A percentile compares a stretch with the other conserved stretches of the same genome.
Evolutionary conservation across 352 stramenopile genomes (phyloP).

Genomic region (Pythium guiyangense): DNA sequence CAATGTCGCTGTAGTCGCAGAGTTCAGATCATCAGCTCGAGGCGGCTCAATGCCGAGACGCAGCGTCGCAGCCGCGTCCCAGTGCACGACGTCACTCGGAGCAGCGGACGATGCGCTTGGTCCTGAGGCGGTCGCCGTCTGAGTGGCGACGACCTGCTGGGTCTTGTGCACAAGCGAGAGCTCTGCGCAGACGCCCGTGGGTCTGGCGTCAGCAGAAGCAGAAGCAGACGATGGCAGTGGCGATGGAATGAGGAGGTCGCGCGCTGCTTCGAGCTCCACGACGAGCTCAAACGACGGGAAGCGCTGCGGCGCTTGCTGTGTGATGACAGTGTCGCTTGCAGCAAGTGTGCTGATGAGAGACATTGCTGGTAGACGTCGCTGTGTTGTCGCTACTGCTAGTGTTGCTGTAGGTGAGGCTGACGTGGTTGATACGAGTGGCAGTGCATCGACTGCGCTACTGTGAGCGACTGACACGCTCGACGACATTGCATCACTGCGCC

Average conservation of each 20-base stretch:
- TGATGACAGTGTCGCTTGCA: not conserved
- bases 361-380: not conserved
- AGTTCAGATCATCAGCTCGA: no score
- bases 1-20: not conserved
- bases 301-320: not conserved
- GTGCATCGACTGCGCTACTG: no score
- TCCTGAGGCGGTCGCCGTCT: no score
- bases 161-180: constrained; percentile 1
- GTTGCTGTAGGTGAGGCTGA: not conserved
- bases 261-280: constrained; percentile 1
- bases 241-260: constrained; percentile 2
- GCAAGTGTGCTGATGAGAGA: no score
- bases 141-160: not conserved
- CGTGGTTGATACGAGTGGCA: not conserved
- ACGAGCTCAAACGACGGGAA: constrained; percentile 2
- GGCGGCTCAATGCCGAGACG: constrained; percentile 2
- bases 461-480: no score
- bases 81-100: not conserved
- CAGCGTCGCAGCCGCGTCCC: not conserved
- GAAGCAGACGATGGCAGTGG: no score
- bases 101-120: no score
- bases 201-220: not conserved
- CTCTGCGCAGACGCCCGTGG: constrained; percentile 1
- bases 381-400: not conserved
- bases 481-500: not conserved